Percentiles rank a stretch among this genome's conserved stretches.
phyloP scores from a whole-genome alignment of 495 filamentous ascomycete species.

The Neurospora sp. region DNA sequence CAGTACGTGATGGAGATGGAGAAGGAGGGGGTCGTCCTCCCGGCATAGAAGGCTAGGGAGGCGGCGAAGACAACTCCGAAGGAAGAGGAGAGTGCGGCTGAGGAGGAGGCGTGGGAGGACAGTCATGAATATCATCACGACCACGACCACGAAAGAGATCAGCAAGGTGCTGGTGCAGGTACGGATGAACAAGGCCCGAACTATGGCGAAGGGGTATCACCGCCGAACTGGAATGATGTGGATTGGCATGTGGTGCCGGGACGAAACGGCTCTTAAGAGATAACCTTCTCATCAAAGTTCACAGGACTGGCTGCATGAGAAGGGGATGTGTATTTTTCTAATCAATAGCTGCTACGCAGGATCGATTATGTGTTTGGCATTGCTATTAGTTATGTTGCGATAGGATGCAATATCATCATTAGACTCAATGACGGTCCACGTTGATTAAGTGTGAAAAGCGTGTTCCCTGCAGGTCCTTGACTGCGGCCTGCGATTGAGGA shows the following conservation, averaged over 20 bases:
- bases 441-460: neutral
- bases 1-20: constrained; percentile 82
- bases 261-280: neutral
- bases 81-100: neutral
- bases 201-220: neutral
- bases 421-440: neutral
- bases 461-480: too few species aligned
- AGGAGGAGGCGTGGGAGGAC: neutral
- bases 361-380: neutral
- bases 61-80: neutral
- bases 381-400: neutral
- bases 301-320: neutral
- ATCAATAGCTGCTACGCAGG: neutral
- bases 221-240: neutral
- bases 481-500: neutral
- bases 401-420: neutral
- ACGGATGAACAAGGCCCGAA: neutral
- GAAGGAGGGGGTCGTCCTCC: constrained; percentile 39
- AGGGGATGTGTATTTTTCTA: neutral
- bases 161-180: neutral
- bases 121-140: neutral
- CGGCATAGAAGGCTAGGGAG: constrained; percentile 12
- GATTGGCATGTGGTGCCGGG: neutral
- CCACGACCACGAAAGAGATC: neutral
- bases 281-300: too few species aligned